Conservation (phyloP, 2,329 filamentous ascomycete genomes). For the Colletotrichum simmondsii region DNA sequence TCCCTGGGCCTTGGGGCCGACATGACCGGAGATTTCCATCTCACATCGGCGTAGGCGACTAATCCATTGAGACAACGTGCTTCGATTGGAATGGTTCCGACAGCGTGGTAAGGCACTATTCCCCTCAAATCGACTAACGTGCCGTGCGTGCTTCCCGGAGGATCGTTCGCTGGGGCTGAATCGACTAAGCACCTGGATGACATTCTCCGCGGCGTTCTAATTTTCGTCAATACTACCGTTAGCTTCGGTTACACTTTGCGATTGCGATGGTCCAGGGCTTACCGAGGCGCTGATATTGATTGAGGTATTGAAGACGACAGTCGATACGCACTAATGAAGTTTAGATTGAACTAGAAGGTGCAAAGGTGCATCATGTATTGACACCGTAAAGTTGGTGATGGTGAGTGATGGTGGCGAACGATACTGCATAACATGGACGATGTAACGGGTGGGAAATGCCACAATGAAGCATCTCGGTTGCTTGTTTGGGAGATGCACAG, state of each 20-base stretch:
- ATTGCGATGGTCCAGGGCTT: not conserved
- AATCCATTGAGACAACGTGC: not conserved
- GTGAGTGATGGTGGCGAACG: no score
- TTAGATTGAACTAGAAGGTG: not conserved
- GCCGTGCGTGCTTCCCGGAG: not conserved
- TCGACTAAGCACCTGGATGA: not conserved
- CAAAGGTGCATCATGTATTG: not conserved
- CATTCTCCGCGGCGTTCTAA: not conserved
- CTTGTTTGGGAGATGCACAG: not conserved
- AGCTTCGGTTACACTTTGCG: not conserved
- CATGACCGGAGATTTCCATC: not conserved
- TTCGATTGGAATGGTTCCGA: slow-evolving; percentile 22
- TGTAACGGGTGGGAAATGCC: not conserved
- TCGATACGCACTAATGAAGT: not conserved
- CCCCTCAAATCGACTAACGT: slow-evolving; percentile 12
- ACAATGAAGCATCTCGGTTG: not conserved
- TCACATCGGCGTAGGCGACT: slow-evolving; percentile 11
- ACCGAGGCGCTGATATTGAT: not conserved
- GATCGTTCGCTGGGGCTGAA: not conserved
- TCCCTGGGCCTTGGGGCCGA: not conserved
- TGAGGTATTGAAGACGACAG: not conserved
- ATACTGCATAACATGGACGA: not conserved
- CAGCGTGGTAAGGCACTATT: slow-evolving; percentile 1
- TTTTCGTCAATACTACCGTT: not conserved
- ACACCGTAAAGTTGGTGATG: not conserved